A percentile compares a stretch with the other conserved stretches of the same genome.
phyloP scores from a whole-genome alignment of 441 rosid genomes.

The Euphorbia schlechtendalii region DNA sequence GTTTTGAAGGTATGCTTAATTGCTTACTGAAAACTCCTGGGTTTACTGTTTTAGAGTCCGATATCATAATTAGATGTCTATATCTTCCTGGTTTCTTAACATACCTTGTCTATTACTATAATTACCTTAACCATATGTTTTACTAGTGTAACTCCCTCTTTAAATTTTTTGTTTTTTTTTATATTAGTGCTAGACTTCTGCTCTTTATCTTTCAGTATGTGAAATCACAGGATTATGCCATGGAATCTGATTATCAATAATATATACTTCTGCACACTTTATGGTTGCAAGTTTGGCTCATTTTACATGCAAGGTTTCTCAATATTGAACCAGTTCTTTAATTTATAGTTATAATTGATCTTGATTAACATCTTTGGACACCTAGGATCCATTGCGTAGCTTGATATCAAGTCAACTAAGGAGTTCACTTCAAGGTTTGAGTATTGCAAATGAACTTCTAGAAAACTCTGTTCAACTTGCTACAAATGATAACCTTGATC shows the following conservation, averaged over 20 bases:
- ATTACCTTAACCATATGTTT: neutral
- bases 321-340: too few species aligned
- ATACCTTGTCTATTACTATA: neutral
- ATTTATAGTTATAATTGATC: conserved; percentile 5
- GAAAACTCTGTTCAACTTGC: conserved; percentile 96
- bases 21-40: conserved; percentile 17
- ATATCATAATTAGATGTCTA: neutral
- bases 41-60: neutral
- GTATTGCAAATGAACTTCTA: conserved; percentile 52
- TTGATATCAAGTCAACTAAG: conserved; percentile 74
- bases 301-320: too few species aligned
- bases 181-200: neutral
- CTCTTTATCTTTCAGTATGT: too few species aligned
- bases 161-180: neutral
- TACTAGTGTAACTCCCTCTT: neutral
- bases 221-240: conserved; percentile 68
- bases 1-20: conserved; percentile 98
- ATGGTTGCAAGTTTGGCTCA: conserved; percentile 99
- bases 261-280: conserved; percentile 91
- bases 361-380: conserved; percentile 18
- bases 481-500: conserved; percentile 96
- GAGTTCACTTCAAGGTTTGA: conserved; percentile 73
- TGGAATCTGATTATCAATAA: conserved; percentile 86
- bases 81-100: neutral
- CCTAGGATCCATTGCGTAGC: conserved; percentile 87